Base-by-base conservation (phyloP, 129 eudicot genomes). In the Sambucus nigra region DNA sequence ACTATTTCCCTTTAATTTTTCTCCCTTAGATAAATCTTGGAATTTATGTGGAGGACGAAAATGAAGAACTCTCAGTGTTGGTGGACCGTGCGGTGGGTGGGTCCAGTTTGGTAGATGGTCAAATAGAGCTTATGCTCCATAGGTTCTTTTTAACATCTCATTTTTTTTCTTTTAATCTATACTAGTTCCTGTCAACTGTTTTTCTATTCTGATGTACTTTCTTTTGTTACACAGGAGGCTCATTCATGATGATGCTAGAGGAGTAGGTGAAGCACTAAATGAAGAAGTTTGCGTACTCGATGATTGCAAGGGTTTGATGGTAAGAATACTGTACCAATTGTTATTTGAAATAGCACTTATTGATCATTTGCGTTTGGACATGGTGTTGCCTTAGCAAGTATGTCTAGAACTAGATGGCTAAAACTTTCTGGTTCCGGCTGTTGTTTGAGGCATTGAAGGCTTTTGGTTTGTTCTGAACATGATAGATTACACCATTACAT, bases 51-150 rank as follows among this genome's bases (percentile, higher is more conserved):
- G 77, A 74, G 70, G 94, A 82, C 77, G 94, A 63, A 70, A 76
- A 29, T 63, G 67, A 21, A 64, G 99, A 91, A 66, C 79, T 91
- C 41, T 91, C 99, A 2, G 91, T 91, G 51, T 69, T 91, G 66
- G 99, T 85, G 53, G 99, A 91, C 60, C 94, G 99, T 61, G 87
- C 95, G 46, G 94, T 91, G 50, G 99, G 99, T 60, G 99, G 89
- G 39, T 72, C 94, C 51, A 91, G 99, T 66, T 56, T 82, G 65
- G 75, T 69, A 45, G 95, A 91, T 74, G 99, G 99, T 28, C 95
- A 91, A 65, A 57, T 91, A 61, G 95, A 91, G 56, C 67, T 91
- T 49, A 91, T 91, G 99, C 99, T 91, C 61, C 99, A 91, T 46
- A 86, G 99, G 99, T 91, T 67, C 63, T n/a, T 5, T n/a, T 40